Evolutionary conservation across 306 rosid genomes (phyloP).

Genomic region (Vigna hirtella): DNA sequence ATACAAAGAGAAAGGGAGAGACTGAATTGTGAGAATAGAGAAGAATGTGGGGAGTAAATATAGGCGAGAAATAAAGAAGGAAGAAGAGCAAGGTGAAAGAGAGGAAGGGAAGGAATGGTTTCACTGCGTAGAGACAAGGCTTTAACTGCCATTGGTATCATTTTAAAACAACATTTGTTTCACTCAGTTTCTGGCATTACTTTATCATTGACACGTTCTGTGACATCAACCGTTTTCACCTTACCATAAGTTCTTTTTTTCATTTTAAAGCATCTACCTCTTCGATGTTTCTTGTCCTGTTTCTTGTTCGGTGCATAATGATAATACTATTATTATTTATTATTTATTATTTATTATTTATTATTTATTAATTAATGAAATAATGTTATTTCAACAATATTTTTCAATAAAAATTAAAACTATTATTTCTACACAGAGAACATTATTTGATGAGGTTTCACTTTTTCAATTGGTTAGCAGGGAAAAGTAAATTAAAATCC

Average conservation of each 20-base stretch:
- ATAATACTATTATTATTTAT: neutral
- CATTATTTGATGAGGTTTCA: neutral
- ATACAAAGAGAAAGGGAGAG: slow-evolving; percentile 6
- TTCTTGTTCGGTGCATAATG: neutral
- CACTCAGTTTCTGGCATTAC: neutral
- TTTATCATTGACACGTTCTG: slow-evolving; percentile 49
- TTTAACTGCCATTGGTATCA: slow-evolving; percentile 47
- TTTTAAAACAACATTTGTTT: slow-evolving; percentile 32
- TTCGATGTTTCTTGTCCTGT: neutral
- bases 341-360: neutral
- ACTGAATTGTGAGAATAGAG: slow-evolving; percentile 22
- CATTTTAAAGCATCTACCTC: neutral
- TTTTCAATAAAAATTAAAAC: neutral
- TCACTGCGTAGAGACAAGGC: slow-evolving; percentile 23
- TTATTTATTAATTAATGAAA: neutral
- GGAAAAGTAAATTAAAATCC: neutral
- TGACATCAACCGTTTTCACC: slow-evolving; percentile 26
- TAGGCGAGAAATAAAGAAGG: neutral
- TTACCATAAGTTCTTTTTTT: neutral
- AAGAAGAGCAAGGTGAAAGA: slow-evolving; percentile 15
- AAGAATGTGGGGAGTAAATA: neutral
- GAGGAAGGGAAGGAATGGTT: neutral
- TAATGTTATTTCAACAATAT: neutral
- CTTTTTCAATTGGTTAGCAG: neutral
- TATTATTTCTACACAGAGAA: neutral